Conservation (phyloP, 345 rosid genomes). For the Stellera chamaejasme region DNA sequence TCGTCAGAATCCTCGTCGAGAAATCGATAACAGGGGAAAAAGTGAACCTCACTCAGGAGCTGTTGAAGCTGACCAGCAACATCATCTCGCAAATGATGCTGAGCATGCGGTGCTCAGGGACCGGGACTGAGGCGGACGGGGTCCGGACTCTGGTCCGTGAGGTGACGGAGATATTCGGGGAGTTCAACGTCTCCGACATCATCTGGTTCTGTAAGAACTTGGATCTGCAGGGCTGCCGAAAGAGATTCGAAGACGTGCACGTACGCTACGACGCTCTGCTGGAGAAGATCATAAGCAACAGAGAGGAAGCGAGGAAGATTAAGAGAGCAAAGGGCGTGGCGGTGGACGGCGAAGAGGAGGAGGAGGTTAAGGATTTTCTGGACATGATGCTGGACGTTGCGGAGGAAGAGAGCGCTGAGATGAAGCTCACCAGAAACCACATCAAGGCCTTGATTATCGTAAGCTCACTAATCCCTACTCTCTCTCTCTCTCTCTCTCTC, state of each 20-base stretch:
- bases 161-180: conserved; percentile 37
- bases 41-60: conserved; percentile 32
- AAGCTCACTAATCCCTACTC: not conserved
- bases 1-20: conserved; percentile 8
- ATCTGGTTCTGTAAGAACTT: conserved; percentile 32
- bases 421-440: conserved; percentile 23
- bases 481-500: no score
- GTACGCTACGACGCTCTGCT: conserved; percentile 24
- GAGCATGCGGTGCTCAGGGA: conserved; percentile 26
- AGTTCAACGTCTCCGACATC: conserved; percentile 36
- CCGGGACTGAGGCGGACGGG: conserved; percentile 21
- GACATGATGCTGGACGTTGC: conserved; percentile 29
- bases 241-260: conserved; percentile 22
- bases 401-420: conserved; percentile 24
- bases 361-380: conserved; percentile 30
- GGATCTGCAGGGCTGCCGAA: conserved; percentile 28
- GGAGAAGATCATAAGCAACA: conserved; percentile 24
- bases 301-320: conserved; percentile 19
- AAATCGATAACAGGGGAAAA: conserved; percentile 16
- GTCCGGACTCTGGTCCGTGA: conserved; percentile 22
- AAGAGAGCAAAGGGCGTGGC: conserved; percentile 6
- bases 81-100: conserved; percentile 40
- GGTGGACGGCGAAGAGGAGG: not conserved
- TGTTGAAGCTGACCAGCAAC: conserved; percentile 31
- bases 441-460: conserved; percentile 34